These are phyloP conservation scores for Monilinia polystroma DNA, from an alignment of 2,329 filamentous ascomycete genomes.

Conservation along the genomic window DNA sequence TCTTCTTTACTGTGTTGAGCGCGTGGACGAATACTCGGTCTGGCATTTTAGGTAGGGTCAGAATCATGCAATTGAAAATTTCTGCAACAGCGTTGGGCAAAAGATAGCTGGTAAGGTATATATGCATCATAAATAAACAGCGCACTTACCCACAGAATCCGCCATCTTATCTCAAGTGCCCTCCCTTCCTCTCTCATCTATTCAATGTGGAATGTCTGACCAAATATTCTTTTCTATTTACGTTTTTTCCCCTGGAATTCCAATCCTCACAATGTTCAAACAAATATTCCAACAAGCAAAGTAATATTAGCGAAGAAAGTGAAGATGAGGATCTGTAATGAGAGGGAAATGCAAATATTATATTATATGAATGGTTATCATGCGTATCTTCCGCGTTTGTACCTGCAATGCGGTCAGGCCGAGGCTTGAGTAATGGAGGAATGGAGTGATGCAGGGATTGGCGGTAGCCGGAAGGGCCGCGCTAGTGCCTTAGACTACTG, in stretches of 20 bases:
- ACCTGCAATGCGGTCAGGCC: slow-evolving; percentile 13
- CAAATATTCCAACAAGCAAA: slow-evolving; percentile 5
- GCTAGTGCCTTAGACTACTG: slow-evolving; percentile 1
- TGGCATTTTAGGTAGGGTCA: slow-evolving; percentile 42
- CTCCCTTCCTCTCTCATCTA: slow-evolving; percentile 21
- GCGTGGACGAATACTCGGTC: slow-evolving; percentile 99
- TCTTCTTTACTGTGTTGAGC: slow-evolving; percentile 97
- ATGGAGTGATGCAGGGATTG: slow-evolving; percentile 8
- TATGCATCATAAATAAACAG: slow-evolving; percentile 15
- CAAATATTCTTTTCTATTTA: background rate
- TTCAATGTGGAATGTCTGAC: background rate
- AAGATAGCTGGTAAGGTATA: slow-evolving; percentile 9
- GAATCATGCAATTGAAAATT: background rate
- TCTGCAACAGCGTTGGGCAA: slow-evolving; percentile 9
- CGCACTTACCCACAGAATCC: slow-evolving; percentile 51
- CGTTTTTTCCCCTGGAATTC: background rate
- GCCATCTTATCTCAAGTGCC: slow-evolving; percentile 45
- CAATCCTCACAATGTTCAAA: background rate
- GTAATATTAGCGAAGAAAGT: slow-evolving; percentile 5
- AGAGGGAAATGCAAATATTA: slow-evolving; percentile 14
- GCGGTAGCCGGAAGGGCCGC: background rate
- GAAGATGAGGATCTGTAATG: slow-evolving; percentile 11
- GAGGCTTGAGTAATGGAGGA: slow-evolving; percentile 17
- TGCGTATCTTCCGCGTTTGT: slow-evolving; percentile 21
- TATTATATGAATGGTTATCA: slow-evolving; percentile 8